Conservation (phyloP, 495 filamentous ascomycete species). For the Trypethelium eluteriae region DNA sequence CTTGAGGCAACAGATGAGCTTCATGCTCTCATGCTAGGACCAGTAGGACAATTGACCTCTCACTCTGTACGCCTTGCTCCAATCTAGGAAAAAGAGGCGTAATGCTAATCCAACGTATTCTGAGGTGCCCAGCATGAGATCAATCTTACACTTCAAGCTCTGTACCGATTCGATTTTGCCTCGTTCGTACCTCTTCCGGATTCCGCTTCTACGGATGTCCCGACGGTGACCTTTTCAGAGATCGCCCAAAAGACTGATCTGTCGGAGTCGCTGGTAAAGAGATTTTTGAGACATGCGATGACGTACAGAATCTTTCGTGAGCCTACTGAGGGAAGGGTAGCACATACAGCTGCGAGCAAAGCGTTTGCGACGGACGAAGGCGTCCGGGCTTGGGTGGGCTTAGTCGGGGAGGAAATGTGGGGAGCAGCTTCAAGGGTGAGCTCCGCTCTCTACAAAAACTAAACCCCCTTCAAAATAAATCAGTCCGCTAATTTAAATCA, state of each 20-base stretch:
- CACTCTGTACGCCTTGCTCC: neutral
- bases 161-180: neutral
- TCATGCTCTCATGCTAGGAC: neutral
- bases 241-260: neutral
- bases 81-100: neutral
- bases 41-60: neutral
- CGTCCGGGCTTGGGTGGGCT: constrained; percentile 4
- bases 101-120: neutral
- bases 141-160: neutral
- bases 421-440: neutral
- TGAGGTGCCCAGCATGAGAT: neutral
- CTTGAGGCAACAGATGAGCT: neutral
- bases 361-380: constrained; percentile 12
- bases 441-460: neutral
- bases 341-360: constrained; percentile 42
- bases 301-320: constrained; percentile 52
- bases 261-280: neutral
- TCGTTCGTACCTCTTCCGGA: neutral
- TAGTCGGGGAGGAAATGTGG: constrained; percentile 14
- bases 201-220: neutral
- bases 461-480: too few relatives aligned
- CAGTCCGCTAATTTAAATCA: neutral
- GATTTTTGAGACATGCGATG: constrained; percentile 47
- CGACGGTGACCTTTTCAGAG: neutral
- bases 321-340: constrained; percentile 42